Evolutionary conservation across 345 rosid species (phyloP), one percentile per base, ranked within the genome.

Genomic region (Salix koriyanagi): DNA sequence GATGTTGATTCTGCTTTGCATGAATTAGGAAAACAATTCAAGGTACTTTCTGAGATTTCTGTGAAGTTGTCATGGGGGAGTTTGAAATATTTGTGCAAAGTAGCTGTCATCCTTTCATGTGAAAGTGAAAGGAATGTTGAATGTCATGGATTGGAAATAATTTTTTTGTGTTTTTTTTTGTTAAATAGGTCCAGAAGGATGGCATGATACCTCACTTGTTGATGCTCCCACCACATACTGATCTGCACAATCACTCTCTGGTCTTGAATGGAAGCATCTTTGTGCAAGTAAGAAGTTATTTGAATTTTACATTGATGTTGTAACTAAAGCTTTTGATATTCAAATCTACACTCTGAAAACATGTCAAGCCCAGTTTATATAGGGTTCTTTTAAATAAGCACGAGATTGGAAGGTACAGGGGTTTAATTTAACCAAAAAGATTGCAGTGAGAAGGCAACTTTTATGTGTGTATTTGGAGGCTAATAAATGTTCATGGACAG

Each of bases 241-340:
- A 93, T 87, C 87, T 95, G 88, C 99, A 95, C 71, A 83, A 86
- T 82, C 98, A 95, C 85, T 96, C 83, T 48, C 83, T 95, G 84
- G 86, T 95, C 73, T n/a, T 30, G 80, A 86, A 89, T 76, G 99
- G 97, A 76, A 85, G 89, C 61, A 74, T 93, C 68, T 91, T 91
- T 80, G 62, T 95, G 76, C 99, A 95, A 82, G 99, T 95, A 80
- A 80, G 83, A 56, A 30, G 7, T 61, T 77, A 1, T 41, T 72
- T 52, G 36, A 28, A 23, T 34, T 50, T 42, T 39, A 26, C 10
- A n/a, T 60, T 16, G 19, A 62, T 66, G 26, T 7, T 74, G 36
- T 44, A 13, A 48, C 64, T 19, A 14, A 46, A 48, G 52, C 37
- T 73, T 73, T 10, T 62, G 6, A 60, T 73, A 19, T 13, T 69